Evolutionary conservation across 1,284 basidiomycete species (phyloP).

Genomic region (Cutaneotrichosporon mucoides): DNA sequence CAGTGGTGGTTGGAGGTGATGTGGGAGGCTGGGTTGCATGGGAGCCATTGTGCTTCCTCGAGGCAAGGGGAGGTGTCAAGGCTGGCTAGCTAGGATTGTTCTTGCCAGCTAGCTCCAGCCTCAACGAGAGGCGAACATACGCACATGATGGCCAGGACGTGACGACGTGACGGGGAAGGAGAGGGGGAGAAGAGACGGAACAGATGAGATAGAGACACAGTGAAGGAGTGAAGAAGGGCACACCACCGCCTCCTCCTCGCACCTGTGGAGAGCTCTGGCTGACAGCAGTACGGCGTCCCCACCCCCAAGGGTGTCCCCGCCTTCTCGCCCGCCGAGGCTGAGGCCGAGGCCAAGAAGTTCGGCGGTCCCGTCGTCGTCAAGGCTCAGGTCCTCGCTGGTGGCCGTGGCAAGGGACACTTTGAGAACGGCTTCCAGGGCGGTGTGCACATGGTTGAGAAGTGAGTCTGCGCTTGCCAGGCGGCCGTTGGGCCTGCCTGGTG

Average conservation of each 20-base stretch:
- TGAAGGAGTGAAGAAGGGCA: no score
- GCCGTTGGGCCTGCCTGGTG: background rate
- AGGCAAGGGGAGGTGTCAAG: no score
- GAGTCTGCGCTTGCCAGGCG: conserved; percentile 33
- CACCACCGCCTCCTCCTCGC: background rate
- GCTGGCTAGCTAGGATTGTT: no score
- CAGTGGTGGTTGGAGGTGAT: no score
- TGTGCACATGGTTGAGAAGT: conserved; percentile 92
- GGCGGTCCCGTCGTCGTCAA: conserved; percentile 95
- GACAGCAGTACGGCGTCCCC: conserved; percentile 79
- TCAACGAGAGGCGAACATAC: no score
- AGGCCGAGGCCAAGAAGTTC: conserved; percentile 80
- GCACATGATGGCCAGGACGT: no score
- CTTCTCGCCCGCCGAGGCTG: conserved; percentile 84
- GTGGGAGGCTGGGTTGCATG: background rate
- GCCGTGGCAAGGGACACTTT: conserved; percentile 97
- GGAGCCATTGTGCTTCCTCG: no score
- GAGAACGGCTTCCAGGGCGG: conserved; percentile 95
- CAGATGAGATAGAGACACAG: no score
- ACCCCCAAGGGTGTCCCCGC: conserved; percentile 92
- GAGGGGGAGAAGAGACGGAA: background rate
- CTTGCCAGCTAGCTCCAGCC: no score
- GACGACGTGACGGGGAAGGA: background rate
- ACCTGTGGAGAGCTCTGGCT: background rate
- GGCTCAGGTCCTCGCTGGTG: conserved; percentile 95